Evolutionary conservation across 2,329 filamentous ascomycete genomes (phyloP).

Genomic region (Monilinia vaccinii-corymbosi): DNA sequence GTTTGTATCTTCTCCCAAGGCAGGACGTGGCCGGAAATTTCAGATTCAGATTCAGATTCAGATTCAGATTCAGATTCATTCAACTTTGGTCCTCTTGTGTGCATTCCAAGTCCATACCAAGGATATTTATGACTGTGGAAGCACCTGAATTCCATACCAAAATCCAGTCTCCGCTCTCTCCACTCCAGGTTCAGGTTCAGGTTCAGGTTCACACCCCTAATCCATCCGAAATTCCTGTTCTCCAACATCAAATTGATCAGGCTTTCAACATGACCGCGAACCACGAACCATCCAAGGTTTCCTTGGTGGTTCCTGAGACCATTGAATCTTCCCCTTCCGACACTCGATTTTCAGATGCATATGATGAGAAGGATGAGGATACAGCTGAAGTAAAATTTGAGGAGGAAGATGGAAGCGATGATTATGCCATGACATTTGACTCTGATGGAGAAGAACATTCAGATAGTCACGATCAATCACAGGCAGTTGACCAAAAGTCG

Average conservation of each 20-base stretch:
- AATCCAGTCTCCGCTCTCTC: slow-evolving; percentile 60
- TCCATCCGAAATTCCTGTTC: slow-evolving; percentile 59
- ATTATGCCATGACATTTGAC: slow-evolving; percentile 32
- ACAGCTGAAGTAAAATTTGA: slow-evolving; percentile 15
- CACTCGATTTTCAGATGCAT: slow-evolving; percentile 30
- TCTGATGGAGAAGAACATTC: slow-evolving; percentile 28
- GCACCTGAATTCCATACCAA: slow-evolving; percentile 53
- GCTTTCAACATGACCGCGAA: slow-evolving; percentile 58
- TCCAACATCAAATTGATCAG: slow-evolving; percentile 64
- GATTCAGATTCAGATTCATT: background rate
- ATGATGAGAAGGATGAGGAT: slow-evolving; percentile 25
- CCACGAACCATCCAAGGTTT: slow-evolving; percentile 30
- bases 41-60: background rate
- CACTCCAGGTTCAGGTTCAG: slow-evolving; percentile 62
- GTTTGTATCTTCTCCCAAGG: slow-evolving; percentile 1
- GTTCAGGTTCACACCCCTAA: slow-evolving; percentile 58
- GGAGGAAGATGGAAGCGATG: slow-evolving; percentile 27
- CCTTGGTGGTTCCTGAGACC: slow-evolving; percentile 4
- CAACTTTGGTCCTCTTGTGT: background rate
- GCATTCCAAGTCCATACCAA: slow-evolving; percentile 9
- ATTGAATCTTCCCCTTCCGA: slow-evolving; percentile 21
- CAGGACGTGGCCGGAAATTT: background rate
- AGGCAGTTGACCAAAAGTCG: slow-evolving; percentile 25
- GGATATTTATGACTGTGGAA: slow-evolving; percentile 27
- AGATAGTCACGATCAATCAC: slow-evolving; percentile 29